Base-by-base conservation (phyloP, 148 eudicot genomes). In the Beta vulgaris region DNA sequence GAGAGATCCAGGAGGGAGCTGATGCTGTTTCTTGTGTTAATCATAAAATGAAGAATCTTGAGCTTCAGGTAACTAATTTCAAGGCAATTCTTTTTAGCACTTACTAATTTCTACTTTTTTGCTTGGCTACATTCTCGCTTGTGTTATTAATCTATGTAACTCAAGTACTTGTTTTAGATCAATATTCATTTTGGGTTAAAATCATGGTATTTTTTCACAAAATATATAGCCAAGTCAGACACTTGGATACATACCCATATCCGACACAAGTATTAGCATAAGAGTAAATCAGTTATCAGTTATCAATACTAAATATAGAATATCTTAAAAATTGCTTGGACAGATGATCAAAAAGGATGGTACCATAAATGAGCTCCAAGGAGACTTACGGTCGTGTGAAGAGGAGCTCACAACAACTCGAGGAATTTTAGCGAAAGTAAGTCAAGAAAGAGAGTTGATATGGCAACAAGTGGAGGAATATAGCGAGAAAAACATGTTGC, bases 1-100 rank as follows among this genome's bases (percentile, higher is more conserved):
- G 58, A 7, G 83, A 81, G 69, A 73, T 81, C 8, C 80, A 76
- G 48, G 69, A 72, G 46, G 74, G 80, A 67, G 62, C 69, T 67
- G 83, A 81, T 74, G 68, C 73, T 25, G 53, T 81, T 60, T 81
- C 83, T 46, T 76, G 83, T 65, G 60, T 72, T 19, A 81, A 77
- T 72, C 83, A 81, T 60, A 76, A 73, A 71, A 67, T 81, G 83
- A 81, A 81, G 80, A 81, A 66, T 76, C 79, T 76, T 3, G 83
- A 81, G 63, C 83, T 81, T 72, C 74, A 81, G 83, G 83, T 81
- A 37, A 80, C 51, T 81, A 37, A 80, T 51, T 58, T 63, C 53
- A 44, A 28, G 51, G 31, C 58, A n/a, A n/a, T n/a, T n/a, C n/a
- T n/a, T n/a, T n/a, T n/a, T n/a, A n/a, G n/a, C n/a, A n/a, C n/a